These are phyloP conservation scores for Colletotrichum horii DNA, from an alignment of 2,329 filamentous ascomycete species.

Conservation along the genomic window DNA sequence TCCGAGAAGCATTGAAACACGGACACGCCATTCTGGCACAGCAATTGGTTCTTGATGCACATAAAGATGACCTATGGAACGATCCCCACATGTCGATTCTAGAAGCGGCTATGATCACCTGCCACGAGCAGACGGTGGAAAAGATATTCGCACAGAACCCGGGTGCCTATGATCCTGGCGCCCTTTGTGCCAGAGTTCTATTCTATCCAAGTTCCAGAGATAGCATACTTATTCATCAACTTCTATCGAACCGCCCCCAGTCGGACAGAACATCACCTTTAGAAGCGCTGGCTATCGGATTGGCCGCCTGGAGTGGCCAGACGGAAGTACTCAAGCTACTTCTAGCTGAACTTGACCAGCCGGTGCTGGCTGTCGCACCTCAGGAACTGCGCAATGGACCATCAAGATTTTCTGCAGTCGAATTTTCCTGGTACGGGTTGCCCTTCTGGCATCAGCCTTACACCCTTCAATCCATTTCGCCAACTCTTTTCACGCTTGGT, in stretches of 20 bases:
- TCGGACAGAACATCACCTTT: background rate
- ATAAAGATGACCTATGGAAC: background rate
- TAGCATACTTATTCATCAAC: background rate
- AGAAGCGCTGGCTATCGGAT: background rate
- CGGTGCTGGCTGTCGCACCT: fast-evolving
- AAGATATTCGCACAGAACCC: background rate
- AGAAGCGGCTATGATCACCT: background rate
- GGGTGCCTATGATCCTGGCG: background rate
- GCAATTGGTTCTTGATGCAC: background rate
- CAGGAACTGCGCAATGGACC: fast-evolving
- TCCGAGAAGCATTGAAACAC: no score
- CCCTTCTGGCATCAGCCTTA: background rate
- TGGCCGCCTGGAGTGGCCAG: background rate
- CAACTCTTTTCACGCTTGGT: background rate
- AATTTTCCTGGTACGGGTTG: no score
- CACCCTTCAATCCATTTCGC: background rate
- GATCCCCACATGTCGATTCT: background rate
- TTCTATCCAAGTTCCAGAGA: no score
- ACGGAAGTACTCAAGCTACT: background rate
- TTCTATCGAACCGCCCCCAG: background rate
- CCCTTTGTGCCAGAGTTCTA: background rate
- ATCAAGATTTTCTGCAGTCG: background rate
- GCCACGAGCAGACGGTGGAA: no score
- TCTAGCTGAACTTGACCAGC: background rate
- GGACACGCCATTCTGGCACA: fast-evolving